These are phyloP conservation scores for Ceratocystis smalleyi DNA, from an alignment of 2,329 filamentous ascomycete species.

Conservation along the genomic window DNA sequence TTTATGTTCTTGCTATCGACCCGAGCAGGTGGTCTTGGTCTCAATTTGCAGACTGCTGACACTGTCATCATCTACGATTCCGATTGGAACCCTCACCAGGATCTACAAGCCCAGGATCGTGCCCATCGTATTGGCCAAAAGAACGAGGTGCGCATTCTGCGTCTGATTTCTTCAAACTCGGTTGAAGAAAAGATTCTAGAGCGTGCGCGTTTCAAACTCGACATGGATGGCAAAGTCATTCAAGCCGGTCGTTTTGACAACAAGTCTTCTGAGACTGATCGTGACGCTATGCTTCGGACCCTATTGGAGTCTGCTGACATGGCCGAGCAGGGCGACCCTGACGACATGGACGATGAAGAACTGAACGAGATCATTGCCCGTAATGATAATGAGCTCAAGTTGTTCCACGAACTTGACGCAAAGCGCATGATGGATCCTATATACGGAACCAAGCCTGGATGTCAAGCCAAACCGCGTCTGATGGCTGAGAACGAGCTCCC, in stretches of 20 bases:
- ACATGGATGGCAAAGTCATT: conserved; percentile 99
- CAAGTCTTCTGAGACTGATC: conserved; percentile 95
- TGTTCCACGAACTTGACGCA: conserved; percentile 74
- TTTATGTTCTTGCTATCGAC: conserved; percentile 98
- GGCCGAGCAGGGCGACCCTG: conserved; percentile 56
- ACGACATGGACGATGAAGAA: conserved; percentile 98
- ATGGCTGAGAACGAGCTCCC: conserved; percentile 80
- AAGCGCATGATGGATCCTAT: conserved; percentile 48
- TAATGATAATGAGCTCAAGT: conserved; percentile 57
- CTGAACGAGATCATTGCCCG: conserved; percentile 88
- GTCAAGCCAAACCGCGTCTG: conserved; percentile 57
- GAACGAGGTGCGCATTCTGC: conserved; percentile 93
- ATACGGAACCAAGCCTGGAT: conserved; percentile 54
- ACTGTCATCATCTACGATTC: conserved; percentile 99
- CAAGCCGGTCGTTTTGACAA: conserved; percentile 99
- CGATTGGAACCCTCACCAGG: conserved; percentile 98
- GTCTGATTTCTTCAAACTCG: conserved; percentile 89
- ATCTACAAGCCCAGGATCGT: conserved; percentile 98
- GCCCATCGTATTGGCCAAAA: conserved; percentile 99
- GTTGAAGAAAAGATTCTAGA: conserved; percentile 98
- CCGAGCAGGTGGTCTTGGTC: conserved; percentile 89
- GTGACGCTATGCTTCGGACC: conserved; percentile 89
- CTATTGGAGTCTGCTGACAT: conserved; percentile 72
- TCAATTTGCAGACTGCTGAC: conserved; percentile 93
- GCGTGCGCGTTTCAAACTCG: conserved; percentile 90